phyloP scores from a whole-genome alignment of 441 rosid species.

The Erodium moschatum region DNA sequence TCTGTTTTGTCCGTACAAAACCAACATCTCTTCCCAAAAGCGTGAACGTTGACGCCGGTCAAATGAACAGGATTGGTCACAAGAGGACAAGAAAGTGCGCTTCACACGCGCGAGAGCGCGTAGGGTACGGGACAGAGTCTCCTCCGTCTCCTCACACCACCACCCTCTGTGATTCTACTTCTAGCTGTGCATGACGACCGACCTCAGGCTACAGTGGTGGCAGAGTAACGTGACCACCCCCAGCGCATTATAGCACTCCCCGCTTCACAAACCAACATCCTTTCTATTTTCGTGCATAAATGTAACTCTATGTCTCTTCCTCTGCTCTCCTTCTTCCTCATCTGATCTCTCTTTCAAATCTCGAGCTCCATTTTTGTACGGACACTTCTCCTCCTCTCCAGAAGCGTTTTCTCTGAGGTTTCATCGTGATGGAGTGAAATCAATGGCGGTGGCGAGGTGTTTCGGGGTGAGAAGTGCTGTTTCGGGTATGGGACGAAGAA shows the following conservation, averaged over 20 bases:
- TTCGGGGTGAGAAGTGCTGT: no score
- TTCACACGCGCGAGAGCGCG: background rate
- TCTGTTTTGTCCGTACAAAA: no score
- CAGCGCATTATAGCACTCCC: background rate
- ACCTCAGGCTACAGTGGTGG: background rate
- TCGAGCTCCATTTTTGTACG: constrained; percentile 3
- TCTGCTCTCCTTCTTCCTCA: background rate
- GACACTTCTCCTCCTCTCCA: background rate
- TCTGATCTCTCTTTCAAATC: background rate
- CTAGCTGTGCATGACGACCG: background rate
- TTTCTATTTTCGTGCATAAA: background rate
- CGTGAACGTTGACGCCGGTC: background rate
- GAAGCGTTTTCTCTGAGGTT: background rate
- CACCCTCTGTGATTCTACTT: background rate
- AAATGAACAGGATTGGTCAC: background rate
- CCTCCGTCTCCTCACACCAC: background rate
- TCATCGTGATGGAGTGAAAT: background rate
- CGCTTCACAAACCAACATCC: background rate
- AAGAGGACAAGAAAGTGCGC: background rate
- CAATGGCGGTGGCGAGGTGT: background rate
- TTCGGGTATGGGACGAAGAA: no score
- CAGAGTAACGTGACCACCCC: background rate
- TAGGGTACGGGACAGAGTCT: background rate
- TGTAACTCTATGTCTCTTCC: background rate
- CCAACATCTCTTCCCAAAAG: no score